Conservation (phyloP, 1,139 yeast genomes). For the Debaryomycetaceae sp. region DNA sequence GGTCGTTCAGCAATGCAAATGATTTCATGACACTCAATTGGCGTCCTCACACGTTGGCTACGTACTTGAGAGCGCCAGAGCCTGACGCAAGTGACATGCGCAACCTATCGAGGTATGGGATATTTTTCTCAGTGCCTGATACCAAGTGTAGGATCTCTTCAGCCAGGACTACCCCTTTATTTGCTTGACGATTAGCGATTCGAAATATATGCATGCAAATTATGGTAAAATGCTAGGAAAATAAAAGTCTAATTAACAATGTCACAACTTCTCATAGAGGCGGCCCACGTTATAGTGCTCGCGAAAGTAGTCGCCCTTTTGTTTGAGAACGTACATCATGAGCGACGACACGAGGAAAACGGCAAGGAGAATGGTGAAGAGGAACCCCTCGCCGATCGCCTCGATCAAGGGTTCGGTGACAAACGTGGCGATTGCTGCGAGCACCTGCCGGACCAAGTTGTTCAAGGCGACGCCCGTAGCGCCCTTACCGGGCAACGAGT, state of each 20-base stretch:
- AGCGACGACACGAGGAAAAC: slow-evolving; percentile 35
- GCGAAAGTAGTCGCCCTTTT: slow-evolving; percentile 52
- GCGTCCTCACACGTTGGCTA: no score
- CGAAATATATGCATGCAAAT: no score
- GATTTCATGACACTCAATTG: no score
- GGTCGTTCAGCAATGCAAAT: no score
- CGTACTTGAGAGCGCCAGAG: no score
- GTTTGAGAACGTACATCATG: slow-evolving; percentile 39
- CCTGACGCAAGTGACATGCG: no score
- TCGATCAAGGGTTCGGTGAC: slow-evolving; percentile 55
- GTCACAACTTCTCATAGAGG: slow-evolving; percentile 35
- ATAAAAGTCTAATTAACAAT: not conserved
- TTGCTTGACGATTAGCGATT: no score
- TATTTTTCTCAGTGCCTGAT: slow-evolving; percentile 5
- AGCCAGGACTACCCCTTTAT: no score
- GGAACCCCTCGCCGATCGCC: slow-evolving; percentile 61
- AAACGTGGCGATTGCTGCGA: slow-evolving; percentile 73
- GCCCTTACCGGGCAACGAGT: slow-evolving; percentile 78
- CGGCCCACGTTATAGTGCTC: slow-evolving; percentile 51
- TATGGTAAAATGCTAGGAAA: not conserved
- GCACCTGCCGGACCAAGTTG: slow-evolving; percentile 58
- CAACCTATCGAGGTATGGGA: not conserved
- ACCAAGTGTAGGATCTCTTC: no score
- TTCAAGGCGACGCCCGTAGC: slow-evolving; percentile 84
- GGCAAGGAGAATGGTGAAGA: slow-evolving; percentile 58